Base-by-base conservation (phyloP, 1,139 yeast genomes). In the Pichia sp. region DNA sequence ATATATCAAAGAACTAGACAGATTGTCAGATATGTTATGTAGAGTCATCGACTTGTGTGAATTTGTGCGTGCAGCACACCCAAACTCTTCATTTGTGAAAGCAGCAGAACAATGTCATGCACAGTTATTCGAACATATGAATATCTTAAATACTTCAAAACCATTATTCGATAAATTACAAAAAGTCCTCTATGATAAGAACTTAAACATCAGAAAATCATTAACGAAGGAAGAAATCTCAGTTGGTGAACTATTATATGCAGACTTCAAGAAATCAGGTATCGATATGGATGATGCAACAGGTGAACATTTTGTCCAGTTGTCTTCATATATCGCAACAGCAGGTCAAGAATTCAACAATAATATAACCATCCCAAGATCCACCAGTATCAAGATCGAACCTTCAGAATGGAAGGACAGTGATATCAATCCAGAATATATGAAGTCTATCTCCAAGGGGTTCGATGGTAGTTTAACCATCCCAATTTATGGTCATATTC, bases 11-110 rank as follows among this genome's bases (percentile, higher is more conserved):
- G 81, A 82, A 46, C 68, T 93, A 52, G 99, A 93, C 64, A 81
- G 90, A 55, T 69, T 94, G 38, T 86, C 96, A 58, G 99, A 93
- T 63, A 77, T 86, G 19, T 68, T 93, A 38, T 93, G 99, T 63
- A 79, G 96, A 51, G 98, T 89, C 9, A 91, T 93, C 38, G 99
- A 93, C 65, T 79, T 91, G 47, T 94, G 96, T 24, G 99, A 93
- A 57, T 93, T 93, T 66, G 81, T 94, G 24, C 73, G 99, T 45
- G 91, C 90, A 42, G 82, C 85, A 1, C 98, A 93, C 63, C 97
- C 98, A 0, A 77, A 83, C 53, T 71, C 72, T 44, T 68, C 72
- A 36, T 89, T 88, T 76, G 75, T 85, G 4, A 74, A 73, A 41
- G 94, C 93, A 2, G 96, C 99, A 1, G 96, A 93, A 60, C 76